phyloP scores from a whole-genome alignment of 352 stramenopile genomes.

The Globisporangium spiculum region DNA sequence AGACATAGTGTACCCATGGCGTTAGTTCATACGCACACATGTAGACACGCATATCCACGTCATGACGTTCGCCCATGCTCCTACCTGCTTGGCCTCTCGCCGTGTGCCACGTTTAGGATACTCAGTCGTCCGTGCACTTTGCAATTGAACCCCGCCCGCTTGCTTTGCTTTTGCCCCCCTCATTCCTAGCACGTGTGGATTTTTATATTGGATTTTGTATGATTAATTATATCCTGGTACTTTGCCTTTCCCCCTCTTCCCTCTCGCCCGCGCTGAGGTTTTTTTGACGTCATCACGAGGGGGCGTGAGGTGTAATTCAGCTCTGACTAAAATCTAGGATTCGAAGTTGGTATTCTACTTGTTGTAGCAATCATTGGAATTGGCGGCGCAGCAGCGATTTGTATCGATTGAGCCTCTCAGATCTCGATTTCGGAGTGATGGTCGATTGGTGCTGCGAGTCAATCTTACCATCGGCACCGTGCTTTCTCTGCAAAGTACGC shows the following conservation, averaged over 20 bases:
- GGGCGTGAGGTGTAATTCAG: not conserved
- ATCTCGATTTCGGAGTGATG: not conserved
- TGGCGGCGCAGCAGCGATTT: not conserved
- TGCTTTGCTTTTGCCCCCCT: not conserved
- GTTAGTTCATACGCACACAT: not conserved
- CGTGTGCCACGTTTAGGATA: conserved; percentile 20
- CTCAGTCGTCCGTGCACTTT: conserved; percentile 4
- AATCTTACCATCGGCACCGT: not conserved
- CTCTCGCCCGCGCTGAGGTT: not conserved
- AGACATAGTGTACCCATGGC: not conserved
- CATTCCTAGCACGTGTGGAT: not conserved
- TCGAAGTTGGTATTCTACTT: not conserved
- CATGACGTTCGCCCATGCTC: not conserved
- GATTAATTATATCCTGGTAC: not conserved
- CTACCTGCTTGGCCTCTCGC: conserved; percentile 14
- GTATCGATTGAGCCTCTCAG: not conserved
- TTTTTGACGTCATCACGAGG: not conserved
- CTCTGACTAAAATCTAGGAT: not conserved
- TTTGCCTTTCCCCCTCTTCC: not conserved
- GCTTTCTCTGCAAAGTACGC: not conserved
- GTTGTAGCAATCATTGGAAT: not conserved
- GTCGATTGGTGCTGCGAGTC: not conserved
- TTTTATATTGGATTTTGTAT: not conserved
- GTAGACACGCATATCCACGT: not conserved
- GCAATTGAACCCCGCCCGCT: not conserved